Evolutionary conservation across 768 basidiomycete genomes (phyloP).

Genomic region (Favolaschia claudopus): DNA sequence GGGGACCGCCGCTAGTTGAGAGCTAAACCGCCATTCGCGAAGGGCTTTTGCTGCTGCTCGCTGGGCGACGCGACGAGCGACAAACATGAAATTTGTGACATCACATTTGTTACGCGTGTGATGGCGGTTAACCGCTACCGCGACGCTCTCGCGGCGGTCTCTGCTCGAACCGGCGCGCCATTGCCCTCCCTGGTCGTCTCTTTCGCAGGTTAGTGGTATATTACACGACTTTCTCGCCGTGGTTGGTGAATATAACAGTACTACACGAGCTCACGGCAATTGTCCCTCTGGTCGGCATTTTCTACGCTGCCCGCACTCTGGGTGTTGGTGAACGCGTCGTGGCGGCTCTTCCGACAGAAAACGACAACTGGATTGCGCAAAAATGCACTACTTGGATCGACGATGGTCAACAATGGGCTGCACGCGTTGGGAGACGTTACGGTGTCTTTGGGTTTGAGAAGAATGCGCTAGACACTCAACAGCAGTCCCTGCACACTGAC

Average conservation of each 20-base stretch:
- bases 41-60: too few species aligned
- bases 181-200: slow-evolving; percentile 79
- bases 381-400: slow-evolving; percentile 69
- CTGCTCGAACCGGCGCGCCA: slow-evolving; percentile 76
- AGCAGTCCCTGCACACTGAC: slow-evolving; percentile 40
- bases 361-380: slow-evolving; percentile 47
- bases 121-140: slow-evolving; percentile 56
- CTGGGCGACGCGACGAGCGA: slow-evolving; percentile 7
- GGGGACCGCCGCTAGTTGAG: background rate
- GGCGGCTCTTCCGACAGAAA: slow-evolving; percentile 28
- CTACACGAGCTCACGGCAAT: slow-evolving; percentile 89
- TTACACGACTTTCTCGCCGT: too few species aligned
- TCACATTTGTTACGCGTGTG: slow-evolving; percentile 23
- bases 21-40: too few species aligned
- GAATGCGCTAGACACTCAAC: slow-evolving; percentile 37
- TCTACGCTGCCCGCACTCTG: slow-evolving; percentile 70
- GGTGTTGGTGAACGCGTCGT: slow-evolving; percentile 77
- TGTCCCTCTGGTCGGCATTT: slow-evolving; percentile 75
- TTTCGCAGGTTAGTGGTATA: too few species aligned
- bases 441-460: slow-evolving; percentile 84
- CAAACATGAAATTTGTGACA: slow-evolving; percentile 2
- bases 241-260: too few species aligned
- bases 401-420: slow-evolving; percentile 79
- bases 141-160: slow-evolving; percentile 63
- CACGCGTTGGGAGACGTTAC: slow-evolving; percentile 76